A percentile compares a stretch with the other conserved stretches of the same genome.
Conservation (phyloP, 306 rosid species). For the Pueraria montana region DNA sequence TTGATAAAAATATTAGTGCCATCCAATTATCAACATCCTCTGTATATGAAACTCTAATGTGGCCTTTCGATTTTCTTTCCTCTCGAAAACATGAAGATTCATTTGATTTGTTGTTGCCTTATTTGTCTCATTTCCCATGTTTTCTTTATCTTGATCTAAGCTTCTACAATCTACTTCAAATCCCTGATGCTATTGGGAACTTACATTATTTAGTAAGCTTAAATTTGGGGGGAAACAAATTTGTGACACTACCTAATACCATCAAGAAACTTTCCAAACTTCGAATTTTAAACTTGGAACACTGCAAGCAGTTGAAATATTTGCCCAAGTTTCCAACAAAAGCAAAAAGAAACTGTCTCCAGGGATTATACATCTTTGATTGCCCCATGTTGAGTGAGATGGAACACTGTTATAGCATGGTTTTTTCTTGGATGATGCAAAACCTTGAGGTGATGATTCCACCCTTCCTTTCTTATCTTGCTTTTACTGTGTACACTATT, state of each 20-base stretch:
- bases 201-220: too few species aligned
- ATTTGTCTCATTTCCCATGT: too few species aligned
- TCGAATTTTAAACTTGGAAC: background rate
- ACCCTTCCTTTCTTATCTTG: background rate
- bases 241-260: too few species aligned
- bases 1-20: background rate
- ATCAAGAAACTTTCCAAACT: conserved; percentile 24
- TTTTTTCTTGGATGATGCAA: conserved; percentile 13
- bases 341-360: background rate
- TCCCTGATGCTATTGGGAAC: too few species aligned
- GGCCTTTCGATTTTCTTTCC: too few species aligned
- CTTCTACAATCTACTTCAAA: too few species aligned
- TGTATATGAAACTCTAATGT: too few species aligned
- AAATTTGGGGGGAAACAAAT: too few species aligned
- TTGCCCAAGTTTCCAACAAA: background rate
- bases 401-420: background rate
- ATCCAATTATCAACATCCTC: too few species aligned
- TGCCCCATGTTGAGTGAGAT: background rate
- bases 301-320: conserved; percentile 1
- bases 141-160: too few species aligned
- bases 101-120: too few species aligned
- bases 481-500: background rate
- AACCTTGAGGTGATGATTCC: background rate
- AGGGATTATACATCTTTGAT: background rate
- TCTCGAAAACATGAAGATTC: too few species aligned